Base-by-base conservation (phyloP, 495 filamentous ascomycete species). In the Penicillium paxilli region DNA sequence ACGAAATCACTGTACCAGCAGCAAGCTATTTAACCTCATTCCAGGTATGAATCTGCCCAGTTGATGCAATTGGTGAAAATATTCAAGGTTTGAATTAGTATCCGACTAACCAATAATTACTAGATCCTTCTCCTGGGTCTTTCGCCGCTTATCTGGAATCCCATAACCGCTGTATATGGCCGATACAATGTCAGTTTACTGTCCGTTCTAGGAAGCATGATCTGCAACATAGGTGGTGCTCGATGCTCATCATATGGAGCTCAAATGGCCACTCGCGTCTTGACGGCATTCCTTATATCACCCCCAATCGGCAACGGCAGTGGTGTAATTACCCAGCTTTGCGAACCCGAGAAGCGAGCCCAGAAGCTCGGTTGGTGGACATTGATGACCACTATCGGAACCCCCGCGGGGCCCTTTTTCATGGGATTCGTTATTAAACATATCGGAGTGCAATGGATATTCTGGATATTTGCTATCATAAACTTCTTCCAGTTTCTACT, bases 381-480 rank as follows among this genome's bases (percentile, higher is more conserved):
- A 5, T 32, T 73, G 16, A 63, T 71, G 66, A 59, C 62, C 9
- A 71, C 66, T 0, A 58, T 69, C 12, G 70, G 70, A 0, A 68
- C 61, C 2, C 66, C 70, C 0, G 41, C 41, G 10, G 70, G 68
- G 1, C 68, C 70, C 0, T 69, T 73, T 16, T 52, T 69, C 23
- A 69, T 71, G 63, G 68, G 68, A 0, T 71, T 73, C 25, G 70
- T 73, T 14, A 55, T 49, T 2, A 44, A 71, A 28, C 68, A 67
- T 45, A 48, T 68, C 12, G 66, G 68, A 0, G 42, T 61, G 5
- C 44, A 64, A 51, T 71, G 69, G 69, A 68, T 71, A 3, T 73
- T 59, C 48, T 73, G 68, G 66, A 63, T 73, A 26, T 68, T 68
- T 26, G 64, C 66, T 28, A 69, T 73, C 28, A 56, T 73, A 22